Conservation (phyloP, 2,329 filamentous ascomycete genomes). For the Plectosphaerella plurivora region DNA sequence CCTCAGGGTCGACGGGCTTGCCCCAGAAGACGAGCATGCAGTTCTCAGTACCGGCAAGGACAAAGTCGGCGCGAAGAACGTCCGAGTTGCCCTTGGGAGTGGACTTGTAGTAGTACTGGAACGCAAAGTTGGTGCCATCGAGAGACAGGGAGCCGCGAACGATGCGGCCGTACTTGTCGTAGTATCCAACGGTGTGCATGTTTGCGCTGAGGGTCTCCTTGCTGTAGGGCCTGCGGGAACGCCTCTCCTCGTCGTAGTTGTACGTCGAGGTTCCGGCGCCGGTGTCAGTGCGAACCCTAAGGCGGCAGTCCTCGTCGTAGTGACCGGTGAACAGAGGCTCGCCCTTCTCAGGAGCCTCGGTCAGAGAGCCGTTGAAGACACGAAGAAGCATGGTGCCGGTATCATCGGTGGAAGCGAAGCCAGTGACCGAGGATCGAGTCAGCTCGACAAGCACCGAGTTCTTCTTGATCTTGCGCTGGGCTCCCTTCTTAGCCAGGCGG, state of each 20-base stretch:
- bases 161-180: constrained; percentile 28
- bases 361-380: constrained; percentile 20
- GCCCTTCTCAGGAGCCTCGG: constrained; percentile 13
- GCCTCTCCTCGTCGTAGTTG: constrained; percentile 15
- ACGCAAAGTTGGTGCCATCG: constrained; percentile 21
- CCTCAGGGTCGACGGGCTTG: constrained; percentile 16
- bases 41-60: constrained; percentile 13
- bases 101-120: constrained; percentile 28
- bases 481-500: constrained; percentile 25
- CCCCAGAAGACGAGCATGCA: constrained; percentile 31
- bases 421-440: constrained; percentile 23
- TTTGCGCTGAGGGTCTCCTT: constrained; percentile 18
- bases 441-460: constrained; percentile 24
- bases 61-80: constrained; percentile 26
- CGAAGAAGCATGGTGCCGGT: constrained; percentile 18
- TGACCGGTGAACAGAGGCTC: constrained; percentile 17
- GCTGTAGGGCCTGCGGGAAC: constrained; percentile 17
- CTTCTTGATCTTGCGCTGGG: constrained; percentile 19
- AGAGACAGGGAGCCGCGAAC: constrained; percentile 22
- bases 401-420: constrained; percentile 21
- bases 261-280: constrained; percentile 18
- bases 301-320: constrained; percentile 22
- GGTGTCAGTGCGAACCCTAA: constrained; percentile 16
- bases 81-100: constrained; percentile 24
- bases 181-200: constrained; percentile 20